phyloP scores from a whole-genome alignment of 2,329 filamentous ascomycete genomes.

The Diaporthe caulivora region DNA sequence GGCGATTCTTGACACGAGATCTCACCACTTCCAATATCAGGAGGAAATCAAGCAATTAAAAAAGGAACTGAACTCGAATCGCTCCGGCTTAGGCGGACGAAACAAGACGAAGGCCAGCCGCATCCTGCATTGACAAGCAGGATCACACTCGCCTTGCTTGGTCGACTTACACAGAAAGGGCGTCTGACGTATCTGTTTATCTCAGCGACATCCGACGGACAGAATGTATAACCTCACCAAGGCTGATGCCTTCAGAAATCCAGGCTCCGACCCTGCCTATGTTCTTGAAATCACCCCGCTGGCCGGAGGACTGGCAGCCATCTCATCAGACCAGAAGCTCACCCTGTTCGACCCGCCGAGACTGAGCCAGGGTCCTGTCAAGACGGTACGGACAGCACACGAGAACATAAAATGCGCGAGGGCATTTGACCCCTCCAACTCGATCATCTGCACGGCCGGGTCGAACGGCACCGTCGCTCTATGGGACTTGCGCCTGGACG shows the following conservation, averaged over 20 bases:
- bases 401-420: constrained; percentile 74
- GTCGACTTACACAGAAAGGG: constrained; percentile 20
- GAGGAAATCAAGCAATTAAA: too few relatives aligned
- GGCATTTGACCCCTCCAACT: constrained; percentile 63
- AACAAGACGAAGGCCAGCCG: background rate
- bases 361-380: constrained; percentile 64
- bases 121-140: background rate
- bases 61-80: too few relatives aligned
- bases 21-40: too few relatives aligned
- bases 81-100: background rate
- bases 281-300: constrained; percentile 69
- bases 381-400: constrained; percentile 64
- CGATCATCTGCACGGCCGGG: constrained; percentile 76
- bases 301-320: constrained; percentile 63
- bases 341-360: constrained; percentile 72
- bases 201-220: background rate
- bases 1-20: too few relatives aligned
- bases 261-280: constrained; percentile 60
- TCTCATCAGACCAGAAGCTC: constrained; percentile 76
- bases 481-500: constrained; percentile 72
- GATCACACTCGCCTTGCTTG: background rate
- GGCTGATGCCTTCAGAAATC: constrained; percentile 55
- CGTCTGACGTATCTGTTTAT: background rate
- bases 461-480: constrained; percentile 76
- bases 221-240: constrained; percentile 58